Percentiles rank a stretch among this genome's conserved stretches.
phyloP scores from a whole-genome alignment of 2,329 filamentous ascomycete species.

The Neocatenulostroma microsporum region DNA sequence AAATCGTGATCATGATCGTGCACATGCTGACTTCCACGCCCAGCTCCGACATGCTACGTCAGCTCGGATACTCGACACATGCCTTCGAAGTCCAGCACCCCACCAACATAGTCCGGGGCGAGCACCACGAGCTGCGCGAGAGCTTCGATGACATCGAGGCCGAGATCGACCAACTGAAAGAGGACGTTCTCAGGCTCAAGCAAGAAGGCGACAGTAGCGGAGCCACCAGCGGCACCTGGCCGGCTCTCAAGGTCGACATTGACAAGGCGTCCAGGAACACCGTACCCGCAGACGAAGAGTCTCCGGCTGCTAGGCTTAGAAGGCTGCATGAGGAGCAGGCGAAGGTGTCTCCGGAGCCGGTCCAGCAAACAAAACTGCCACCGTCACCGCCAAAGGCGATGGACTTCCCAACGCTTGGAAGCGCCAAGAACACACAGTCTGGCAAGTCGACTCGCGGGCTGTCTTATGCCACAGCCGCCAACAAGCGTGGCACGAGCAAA shows the following conservation, averaged over 20 bases:
- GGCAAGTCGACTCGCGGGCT: neutral
- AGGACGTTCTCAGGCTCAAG: constrained; percentile 12
- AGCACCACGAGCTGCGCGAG: neutral
- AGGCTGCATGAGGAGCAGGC: constrained; percentile 11
- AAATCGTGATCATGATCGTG: neutral
- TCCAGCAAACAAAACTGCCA: neutral
- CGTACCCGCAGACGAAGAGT: constrained; percentile 3
- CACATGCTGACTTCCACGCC: constrained; percentile 6
- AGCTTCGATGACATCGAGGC: constrained; percentile 16
- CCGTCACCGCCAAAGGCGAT: constrained; percentile 7
- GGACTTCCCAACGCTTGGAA: constrained; percentile 17
- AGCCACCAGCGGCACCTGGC: too few relatives aligned
- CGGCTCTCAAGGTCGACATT: too few relatives aligned
- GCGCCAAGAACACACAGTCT: neutral
- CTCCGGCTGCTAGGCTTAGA: constrained; percentile 10
- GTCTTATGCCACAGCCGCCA: too few relatives aligned
- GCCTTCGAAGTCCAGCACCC: constrained; percentile 2
- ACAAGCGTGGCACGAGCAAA: constrained; percentile 6
- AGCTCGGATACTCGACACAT: constrained; percentile 13
- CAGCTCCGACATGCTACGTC: constrained; percentile 16
- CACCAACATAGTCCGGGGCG: neutral
- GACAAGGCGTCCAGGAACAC: too few relatives aligned
- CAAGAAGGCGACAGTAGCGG: neutral
- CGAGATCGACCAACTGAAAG: constrained; percentile 18
- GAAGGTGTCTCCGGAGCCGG: neutral